Percentiles rank a stretch among this genome's conserved stretches.
These are phyloP conservation scores for Plectosphaerella sp. DNA, from an alignment of 2,329 filamentous ascomycete species.

Conservation along the genomic window DNA sequence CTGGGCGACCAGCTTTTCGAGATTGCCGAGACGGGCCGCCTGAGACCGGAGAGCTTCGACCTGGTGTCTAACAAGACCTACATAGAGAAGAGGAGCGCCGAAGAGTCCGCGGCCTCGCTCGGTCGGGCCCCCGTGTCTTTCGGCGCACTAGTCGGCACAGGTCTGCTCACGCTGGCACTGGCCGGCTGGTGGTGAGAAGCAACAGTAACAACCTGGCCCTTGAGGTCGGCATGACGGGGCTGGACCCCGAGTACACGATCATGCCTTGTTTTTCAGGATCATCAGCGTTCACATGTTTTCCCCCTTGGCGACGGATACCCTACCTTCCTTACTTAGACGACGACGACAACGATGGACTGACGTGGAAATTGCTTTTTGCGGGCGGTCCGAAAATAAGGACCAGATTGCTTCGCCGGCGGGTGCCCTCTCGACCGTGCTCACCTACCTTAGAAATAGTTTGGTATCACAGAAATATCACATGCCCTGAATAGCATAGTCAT, in stretches of 20 bases:
- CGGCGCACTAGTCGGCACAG: constrained; percentile 2
- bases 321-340: constrained; percentile 4
- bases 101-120: constrained; percentile 7
- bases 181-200: neutral
- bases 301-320: constrained; percentile 10
- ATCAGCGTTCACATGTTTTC: neutral
- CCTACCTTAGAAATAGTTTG: neutral
- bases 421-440: neutral
- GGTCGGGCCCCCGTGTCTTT: neutral
- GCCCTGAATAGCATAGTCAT: too few species aligned
- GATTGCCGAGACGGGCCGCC: constrained; percentile 36
- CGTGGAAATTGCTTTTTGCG: neutral
- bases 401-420: neutral
- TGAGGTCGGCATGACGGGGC: constrained; percentile 4
- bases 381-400: neutral
- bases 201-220: neutral
- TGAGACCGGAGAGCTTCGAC: constrained; percentile 24
- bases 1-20: constrained; percentile 44
- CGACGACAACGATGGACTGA: neutral
- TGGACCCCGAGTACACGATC: constrained; percentile 6
- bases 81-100: constrained; percentile 12
- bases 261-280: constrained; percentile 5
- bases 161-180: neutral
- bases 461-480: neutral
- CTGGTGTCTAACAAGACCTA: constrained; percentile 11